Percentiles rank a stretch among this genome's conserved stretches.
Conservation (phyloP, 2,329 filamentous ascomycete species). For the Metarhizium brunneum region DNA sequence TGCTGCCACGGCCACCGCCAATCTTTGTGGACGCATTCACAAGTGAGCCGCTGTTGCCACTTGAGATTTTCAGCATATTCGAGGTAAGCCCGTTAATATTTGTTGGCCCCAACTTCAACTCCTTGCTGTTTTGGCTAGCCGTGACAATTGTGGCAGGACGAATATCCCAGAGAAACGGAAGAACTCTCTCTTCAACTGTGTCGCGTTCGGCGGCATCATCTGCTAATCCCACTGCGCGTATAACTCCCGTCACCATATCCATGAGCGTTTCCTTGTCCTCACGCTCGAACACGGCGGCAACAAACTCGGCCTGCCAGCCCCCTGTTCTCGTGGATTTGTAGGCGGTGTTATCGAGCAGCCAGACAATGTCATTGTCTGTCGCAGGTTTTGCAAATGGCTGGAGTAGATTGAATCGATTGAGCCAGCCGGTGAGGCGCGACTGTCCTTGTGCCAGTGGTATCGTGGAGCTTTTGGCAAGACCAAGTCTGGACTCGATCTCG, state of each 20-base stretch:
- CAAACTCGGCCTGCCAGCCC: conserved; percentile 72
- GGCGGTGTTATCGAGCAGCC: conserved; percentile 86
- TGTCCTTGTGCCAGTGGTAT: conserved; percentile 9
- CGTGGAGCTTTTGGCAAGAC: conserved; percentile 21
- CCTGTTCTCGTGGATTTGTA: conserved; percentile 44
- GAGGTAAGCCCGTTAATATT: conserved; percentile 63
- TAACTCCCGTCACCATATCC: conserved; percentile 60
- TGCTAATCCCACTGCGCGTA: conserved; percentile 57
- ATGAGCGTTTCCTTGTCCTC: conserved; percentile 58
- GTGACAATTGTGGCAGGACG: conserved; percentile 59
- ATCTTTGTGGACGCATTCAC: conserved; percentile 41
- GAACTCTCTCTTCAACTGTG: conserved; percentile 58
- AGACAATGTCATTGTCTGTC: conserved; percentile 61
- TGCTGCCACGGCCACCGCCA: conserved; percentile 41
- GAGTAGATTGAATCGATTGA: conserved; percentile 47
- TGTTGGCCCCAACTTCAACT: conserved; percentile 56
- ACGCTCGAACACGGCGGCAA: conserved; percentile 71
- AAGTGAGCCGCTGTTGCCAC: conserved; percentile 32
- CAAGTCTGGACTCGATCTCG: conserved; percentile 39
- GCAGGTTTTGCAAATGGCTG: conserved; percentile 38
- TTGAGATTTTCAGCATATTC: conserved; percentile 47
- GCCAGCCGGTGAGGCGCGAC: conserved; percentile 32
- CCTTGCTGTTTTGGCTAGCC: conserved; percentile 44
- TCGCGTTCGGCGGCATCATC: conserved; percentile 47
- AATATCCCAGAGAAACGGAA: conserved; percentile 71